A percentile compares a stretch with the other conserved stretches of the same genome.
Conservation (phyloP, 2,329 filamentous ascomycete species). For the Acarospora socialis region DNA sequence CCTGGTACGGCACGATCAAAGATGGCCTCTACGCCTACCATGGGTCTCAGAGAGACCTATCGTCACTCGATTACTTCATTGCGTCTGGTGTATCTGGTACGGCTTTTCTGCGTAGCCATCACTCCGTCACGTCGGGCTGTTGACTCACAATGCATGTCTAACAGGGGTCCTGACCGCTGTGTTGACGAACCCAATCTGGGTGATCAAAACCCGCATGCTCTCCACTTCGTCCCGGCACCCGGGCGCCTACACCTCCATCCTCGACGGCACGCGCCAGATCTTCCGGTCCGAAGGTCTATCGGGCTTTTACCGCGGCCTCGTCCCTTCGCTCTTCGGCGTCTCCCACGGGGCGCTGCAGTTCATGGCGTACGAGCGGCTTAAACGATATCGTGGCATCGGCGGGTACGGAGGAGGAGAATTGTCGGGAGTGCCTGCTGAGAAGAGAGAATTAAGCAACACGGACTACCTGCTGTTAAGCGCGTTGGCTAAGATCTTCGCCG, state of each 20-base stretch:
- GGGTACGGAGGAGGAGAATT: constrained; percentile 17
- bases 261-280: constrained; percentile 53
- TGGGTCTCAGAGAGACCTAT: constrained; percentile 28
- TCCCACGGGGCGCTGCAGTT: constrained; percentile 92
- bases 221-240: constrained; percentile 59
- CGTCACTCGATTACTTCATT: constrained; percentile 62
- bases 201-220: constrained; percentile 94
- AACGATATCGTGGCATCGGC: constrained; percentile 40
- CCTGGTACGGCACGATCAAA: constrained; percentile 51
- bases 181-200: constrained; percentile 92
- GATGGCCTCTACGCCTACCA: constrained; percentile 33
- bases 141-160: constrained; percentile 20
- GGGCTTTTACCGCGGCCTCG: constrained; percentile 79
- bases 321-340: constrained; percentile 72
- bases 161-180: constrained; percentile 61
- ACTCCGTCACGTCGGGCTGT: no score
- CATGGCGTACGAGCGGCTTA: constrained; percentile 74
- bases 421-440: constrained; percentile 7
- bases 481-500: constrained; percentile 71
- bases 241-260: constrained; percentile 71
- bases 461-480: constrained; percentile 73
- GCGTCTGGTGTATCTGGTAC: constrained; percentile 51
- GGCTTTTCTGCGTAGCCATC: constrained; percentile 11
- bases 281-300: constrained; percentile 54
- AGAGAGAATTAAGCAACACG: constrained; percentile 44